Evolutionary conservation across 2,329 filamentous ascomycete genomes (phyloP).

Genomic region (Pezicula radicicola): DNA sequence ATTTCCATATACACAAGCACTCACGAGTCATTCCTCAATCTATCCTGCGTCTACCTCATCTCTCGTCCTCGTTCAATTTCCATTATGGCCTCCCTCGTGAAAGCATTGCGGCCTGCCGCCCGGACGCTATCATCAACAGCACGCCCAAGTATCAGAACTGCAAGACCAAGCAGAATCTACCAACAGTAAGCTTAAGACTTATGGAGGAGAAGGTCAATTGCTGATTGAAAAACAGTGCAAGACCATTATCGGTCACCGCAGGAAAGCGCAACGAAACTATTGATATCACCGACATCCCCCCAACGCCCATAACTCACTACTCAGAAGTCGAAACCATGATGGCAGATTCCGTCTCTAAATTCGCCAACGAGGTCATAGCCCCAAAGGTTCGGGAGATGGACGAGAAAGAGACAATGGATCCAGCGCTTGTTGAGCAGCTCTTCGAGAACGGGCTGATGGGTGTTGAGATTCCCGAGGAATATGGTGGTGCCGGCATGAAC

Average conservation of each 20-base stretch:
- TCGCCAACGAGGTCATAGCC: conserved; percentile 82
- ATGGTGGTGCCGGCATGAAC: conserved; percentile 96
- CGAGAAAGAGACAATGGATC: conserved; percentile 92
- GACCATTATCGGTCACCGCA: conserved; percentile 59
- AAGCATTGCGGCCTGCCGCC: conserved; percentile 41
- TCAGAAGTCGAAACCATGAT: conserved; percentile 89
- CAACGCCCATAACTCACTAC: conserved; percentile 89
- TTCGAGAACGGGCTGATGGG: conserved; percentile 99
- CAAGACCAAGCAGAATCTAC: conserved; percentile 33
- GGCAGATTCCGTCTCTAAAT: conserved; percentile 86
- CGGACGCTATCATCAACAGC: conserved; percentile 32
- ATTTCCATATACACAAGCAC: not conserved
- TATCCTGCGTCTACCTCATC: not conserved
- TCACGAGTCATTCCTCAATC: not conserved
- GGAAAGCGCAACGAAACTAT: conserved; percentile 47
- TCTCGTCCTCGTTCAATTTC: not conserved
- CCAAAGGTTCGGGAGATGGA: conserved; percentile 97
- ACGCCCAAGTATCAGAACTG: conserved; percentile 34
- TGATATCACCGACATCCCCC: conserved; percentile 74
- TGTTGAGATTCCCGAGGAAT: conserved; percentile 96
- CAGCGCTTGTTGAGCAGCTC: conserved; percentile 79
- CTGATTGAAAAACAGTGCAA: conserved; percentile 30
- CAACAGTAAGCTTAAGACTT: conserved; percentile 33
- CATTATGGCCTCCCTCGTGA: conserved; percentile 45
- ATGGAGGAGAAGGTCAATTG: not conserved